Evolutionary conservation across 495 filamentous ascomycete species (phyloP), one percentile per base, ranked within the genome.

Genomic region (Penicillium ucsense): DNA sequence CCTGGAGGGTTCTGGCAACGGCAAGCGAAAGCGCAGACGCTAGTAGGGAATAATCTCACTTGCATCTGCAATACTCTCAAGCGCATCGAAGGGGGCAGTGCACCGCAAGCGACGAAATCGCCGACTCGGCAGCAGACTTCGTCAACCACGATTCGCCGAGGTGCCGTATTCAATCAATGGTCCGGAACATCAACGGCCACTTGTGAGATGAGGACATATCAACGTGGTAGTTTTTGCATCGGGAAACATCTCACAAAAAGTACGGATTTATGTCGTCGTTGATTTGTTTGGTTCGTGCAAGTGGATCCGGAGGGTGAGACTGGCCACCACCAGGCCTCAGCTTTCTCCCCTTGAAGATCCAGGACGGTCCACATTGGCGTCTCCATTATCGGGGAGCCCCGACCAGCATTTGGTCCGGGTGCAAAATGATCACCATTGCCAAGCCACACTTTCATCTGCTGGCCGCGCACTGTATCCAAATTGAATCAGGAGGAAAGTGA

Each of bases 111-210:
- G 42, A 41, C 20, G 7, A 29, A 12, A 41, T 38, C 47, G 39
- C 40, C 20, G 20, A 20, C 20, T 20, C 20, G 20, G 20, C 20
- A 20, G 20, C 20, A 20, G 20, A 20, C 20, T 20, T 20, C 20
- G 20, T 34, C 29, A 46, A 46, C 47, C 50, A 45, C 36, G 20
- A 47, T 56, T 51, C 50, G 50, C 56, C 56, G 51, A 57, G 54
- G 30, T 27, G 30, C 12, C 20, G 40, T 47, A 38, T 28, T 12
- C 49, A 38, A 31, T 35, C 30, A 31, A 34, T 34, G 31, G 27
- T 8, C 12, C 52, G 48, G 55, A 46, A 51, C 51, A 54, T 57
- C 51, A 51, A 31, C 52, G 44, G 37, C 41, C 35, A 33, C 41
- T 20, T 40, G 31, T 30, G 35, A 12, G 39, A 4, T 6, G 11